phyloP scores from a whole-genome alignment of 1,139 yeast genomes.

The Blastobotrys arbuscula region DNA sequence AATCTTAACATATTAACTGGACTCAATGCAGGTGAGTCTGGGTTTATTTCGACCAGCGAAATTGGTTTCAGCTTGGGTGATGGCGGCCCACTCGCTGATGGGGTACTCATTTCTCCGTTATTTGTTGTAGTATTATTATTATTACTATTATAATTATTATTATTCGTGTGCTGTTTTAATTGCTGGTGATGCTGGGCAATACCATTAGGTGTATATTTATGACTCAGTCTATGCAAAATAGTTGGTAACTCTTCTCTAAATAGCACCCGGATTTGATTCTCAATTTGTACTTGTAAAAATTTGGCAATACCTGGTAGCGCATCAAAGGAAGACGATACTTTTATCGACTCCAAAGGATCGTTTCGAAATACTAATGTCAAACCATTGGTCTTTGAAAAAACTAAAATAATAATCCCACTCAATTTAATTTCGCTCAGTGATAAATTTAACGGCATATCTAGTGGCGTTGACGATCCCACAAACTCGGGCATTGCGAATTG shows the following conservation, averaged over 20 bases:
- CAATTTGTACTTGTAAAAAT: conserved; percentile 76
- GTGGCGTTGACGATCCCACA: conserved; percentile 58
- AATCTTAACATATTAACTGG: conserved; percentile 67
- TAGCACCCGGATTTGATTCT: conserved; percentile 68
- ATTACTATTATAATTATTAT: not conserved
- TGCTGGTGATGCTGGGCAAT: conserved; percentile 12
- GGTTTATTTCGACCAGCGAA: conserved; percentile 46
- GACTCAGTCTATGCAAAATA: conserved; percentile 67
- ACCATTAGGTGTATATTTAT: conserved; percentile 53
- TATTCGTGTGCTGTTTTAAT: not conserved
- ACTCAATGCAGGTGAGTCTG: conserved; percentile 53
- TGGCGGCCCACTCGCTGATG: conserved; percentile 3
- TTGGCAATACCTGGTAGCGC: conserved; percentile 77
- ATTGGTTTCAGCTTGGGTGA: conserved; percentile 26
- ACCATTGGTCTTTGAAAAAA: conserved; percentile 76
- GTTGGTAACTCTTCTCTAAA: conserved; percentile 83
- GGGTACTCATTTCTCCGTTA: too few species aligned
- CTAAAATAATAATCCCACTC: conserved; percentile 79
- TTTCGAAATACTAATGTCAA: conserved; percentile 80
- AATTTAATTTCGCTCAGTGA: conserved; percentile 67
- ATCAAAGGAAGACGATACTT: conserved; percentile 80
- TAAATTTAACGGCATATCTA: conserved; percentile 73
- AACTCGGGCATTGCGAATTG: conserved; percentile 62
- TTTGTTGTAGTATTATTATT: not conserved
- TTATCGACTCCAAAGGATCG: conserved; percentile 79